Percentiles rank a stretch among this genome's conserved stretches.
Evolutionary conservation across 495 filamentous ascomycete genomes (phyloP).

Genomic region (Thermothielavioides terrestris): DNA sequence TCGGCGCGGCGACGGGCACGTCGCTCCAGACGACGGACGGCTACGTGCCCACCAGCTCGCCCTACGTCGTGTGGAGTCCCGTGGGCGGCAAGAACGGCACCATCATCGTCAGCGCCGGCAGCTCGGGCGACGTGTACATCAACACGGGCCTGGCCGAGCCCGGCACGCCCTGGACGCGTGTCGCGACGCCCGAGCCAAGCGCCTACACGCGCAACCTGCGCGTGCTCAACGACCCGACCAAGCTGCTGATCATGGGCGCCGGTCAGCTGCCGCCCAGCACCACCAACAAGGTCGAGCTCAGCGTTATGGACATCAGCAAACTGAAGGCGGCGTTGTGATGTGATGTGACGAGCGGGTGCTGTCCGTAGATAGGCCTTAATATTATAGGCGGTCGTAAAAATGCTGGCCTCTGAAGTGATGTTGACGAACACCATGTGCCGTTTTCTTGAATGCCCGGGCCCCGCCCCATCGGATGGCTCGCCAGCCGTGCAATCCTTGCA

Average conservation of each 20-base stretch:
- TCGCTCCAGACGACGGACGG: slow-evolving; percentile 40
- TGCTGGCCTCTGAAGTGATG: too few species aligned
- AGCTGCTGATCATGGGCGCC: background rate
- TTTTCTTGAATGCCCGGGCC: too few species aligned
- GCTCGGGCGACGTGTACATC: background rate
- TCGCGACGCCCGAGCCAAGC: background rate
- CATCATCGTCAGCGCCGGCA: slow-evolving; percentile 35
- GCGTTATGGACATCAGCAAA: slow-evolving; percentile 1
- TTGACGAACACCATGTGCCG: too few species aligned
- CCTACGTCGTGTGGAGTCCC: slow-evolving; percentile 47
- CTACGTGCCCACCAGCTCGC: slow-evolving; percentile 43
- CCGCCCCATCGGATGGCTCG: too few species aligned
- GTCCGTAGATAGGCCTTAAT: too few species aligned
- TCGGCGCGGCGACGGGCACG: slow-evolving; percentile 36
- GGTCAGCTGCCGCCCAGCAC: slow-evolving; percentile 1
- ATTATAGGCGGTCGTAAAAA: too few species aligned
- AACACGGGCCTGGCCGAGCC: background rate
- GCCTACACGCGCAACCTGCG: slow-evolving; percentile 1
- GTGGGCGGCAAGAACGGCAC: slow-evolving; percentile 50
- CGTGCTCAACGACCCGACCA: background rate
- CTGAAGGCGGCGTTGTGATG: background rate
- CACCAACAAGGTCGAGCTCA: background rate
- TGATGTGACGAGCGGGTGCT: too few species aligned
- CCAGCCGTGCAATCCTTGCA: too few species aligned
- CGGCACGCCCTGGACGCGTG: background rate